Conservation (phyloP, 768 basidiomycete species). For the Tulasnella sp. region DNA sequence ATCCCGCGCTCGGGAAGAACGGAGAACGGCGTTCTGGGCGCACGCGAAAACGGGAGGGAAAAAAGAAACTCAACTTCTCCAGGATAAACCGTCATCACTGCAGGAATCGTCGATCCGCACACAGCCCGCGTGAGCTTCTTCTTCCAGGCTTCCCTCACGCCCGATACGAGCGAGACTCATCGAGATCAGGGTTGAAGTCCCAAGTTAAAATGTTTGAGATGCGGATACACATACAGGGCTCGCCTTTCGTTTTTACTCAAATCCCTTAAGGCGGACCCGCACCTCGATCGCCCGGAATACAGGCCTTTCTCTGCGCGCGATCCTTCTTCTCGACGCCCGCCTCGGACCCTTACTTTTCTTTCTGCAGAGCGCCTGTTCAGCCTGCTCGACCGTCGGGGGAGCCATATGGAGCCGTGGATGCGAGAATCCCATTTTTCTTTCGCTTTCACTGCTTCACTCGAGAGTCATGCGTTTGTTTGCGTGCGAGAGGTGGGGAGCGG, state of each 20-base stretch:
- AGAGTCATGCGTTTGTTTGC: no score
- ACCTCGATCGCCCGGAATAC: not conserved
- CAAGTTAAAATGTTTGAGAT: not conserved
- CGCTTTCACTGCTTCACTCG: no score
- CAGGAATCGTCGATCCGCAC: no score
- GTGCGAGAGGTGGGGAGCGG: no score
- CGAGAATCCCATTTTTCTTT: no score
- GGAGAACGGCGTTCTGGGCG: not conserved
- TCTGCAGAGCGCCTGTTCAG: not conserved
- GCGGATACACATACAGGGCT: not conserved
- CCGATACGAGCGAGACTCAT: not conserved
- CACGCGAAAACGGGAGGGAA: not conserved
- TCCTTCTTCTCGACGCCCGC: not conserved
- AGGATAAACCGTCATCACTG: no score
- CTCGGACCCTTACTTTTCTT: not conserved
- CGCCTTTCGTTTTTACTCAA: not conserved
- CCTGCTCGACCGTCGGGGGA: not conserved
- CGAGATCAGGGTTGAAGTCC: not conserved
- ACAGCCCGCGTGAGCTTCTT: not conserved
- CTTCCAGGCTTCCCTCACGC: not conserved
- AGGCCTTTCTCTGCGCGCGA: no score
- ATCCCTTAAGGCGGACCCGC: not conserved
- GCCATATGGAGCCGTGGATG: not conserved
- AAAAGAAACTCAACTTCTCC: no score
- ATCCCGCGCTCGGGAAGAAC: not conserved